These are phyloP conservation scores for Mrakia hoshinonis DNA, from an alignment of 768 basidiomycete species.

Conservation along the genomic window DNA sequence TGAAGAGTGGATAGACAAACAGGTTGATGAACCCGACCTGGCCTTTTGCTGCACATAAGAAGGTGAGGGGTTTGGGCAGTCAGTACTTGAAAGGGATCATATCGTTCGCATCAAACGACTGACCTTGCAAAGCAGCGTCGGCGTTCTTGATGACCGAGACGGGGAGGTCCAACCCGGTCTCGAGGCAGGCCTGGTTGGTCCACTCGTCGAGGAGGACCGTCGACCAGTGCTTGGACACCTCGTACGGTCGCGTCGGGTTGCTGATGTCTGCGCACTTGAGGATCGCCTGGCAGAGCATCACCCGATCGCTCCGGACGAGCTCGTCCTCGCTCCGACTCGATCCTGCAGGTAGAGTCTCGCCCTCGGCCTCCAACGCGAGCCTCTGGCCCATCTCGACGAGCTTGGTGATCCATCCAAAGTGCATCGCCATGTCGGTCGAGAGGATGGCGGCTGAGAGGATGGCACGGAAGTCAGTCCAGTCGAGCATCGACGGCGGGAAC, in stretches of 20 bases:
- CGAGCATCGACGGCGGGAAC: constrained; percentile 30
- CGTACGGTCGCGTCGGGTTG: constrained; percentile 91
- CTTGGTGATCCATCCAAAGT: constrained; percentile 68
- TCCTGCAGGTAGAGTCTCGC: background rate
- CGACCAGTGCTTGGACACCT: constrained; percentile 86
- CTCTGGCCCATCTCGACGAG: constrained; percentile 46
- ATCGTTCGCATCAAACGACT: too few species aligned
- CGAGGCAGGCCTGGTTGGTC: constrained; percentile 75
- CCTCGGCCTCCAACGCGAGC: constrained; percentile 40
- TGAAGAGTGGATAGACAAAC: constrained; percentile 76
- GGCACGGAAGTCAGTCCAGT: constrained; percentile 52
- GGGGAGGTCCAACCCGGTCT: constrained; percentile 65
- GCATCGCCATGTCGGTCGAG: constrained; percentile 91
- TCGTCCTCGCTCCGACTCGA: background rate
- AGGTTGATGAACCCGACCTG: constrained; percentile 82
- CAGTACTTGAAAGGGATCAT: too few species aligned
- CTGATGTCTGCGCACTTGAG: constrained; percentile 98
- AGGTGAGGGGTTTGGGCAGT: too few species aligned
- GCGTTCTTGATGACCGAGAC: constrained; percentile 51
- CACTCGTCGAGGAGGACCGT: constrained; percentile 80
- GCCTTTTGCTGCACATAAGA: constrained; percentile 62
- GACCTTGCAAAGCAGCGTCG: constrained; percentile 53
- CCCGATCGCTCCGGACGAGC: constrained; percentile 45
- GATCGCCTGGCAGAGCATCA: constrained; percentile 76
- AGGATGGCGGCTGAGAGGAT: constrained; percentile 73